Base-by-base conservation (phyloP, 495 filamentous ascomycete species). In the Xanthoparmelia taractica region DNA sequence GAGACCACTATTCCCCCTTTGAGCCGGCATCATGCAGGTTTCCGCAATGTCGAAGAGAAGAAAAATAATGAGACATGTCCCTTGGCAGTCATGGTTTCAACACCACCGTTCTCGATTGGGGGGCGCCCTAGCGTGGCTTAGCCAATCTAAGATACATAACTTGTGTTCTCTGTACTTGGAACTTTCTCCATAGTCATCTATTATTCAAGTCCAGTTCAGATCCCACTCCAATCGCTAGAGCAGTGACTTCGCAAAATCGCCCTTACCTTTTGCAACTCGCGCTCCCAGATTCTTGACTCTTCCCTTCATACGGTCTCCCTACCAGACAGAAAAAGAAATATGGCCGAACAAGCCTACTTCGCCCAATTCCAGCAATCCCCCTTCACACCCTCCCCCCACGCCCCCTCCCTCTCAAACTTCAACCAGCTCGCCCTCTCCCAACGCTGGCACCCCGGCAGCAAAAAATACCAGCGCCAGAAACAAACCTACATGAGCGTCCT, bases 381-480 rank as follows among this genome's bases (percentile, higher is more conserved):
- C 47, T 73, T 72, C 34, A 18, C 52, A 0, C 62, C 34, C 6
- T 17, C 67, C 34, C 57, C 63, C 0, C 13, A 29, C 4, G 57
- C 63, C 25, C 37, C 60, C 2, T 61, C 75, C 23, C 65, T 47
- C 33, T 38, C 40, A 0, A 68, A 72, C 5, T 78, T 76, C 58
- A 8, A 31, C 0, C 62, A 60, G 4, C 60, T 78, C 1, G 68
- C 66, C 34, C 0, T 27, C 10, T 37, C 58, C 6, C 43, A 63
- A 23, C 29, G 54, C 0, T 78, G 75, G 76, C 59, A 64, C 17
- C 23, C n/a, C 0, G 65, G 64, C 20, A 66, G 68, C 10, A 66
- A 57, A 25, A 55, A 12, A 0, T 75, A 72, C 65, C 65, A 50
- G 34, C 64, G 58, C 6, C 58, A 68, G 3, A 73, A 71, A 64